Evolutionary conservation across 176 grass and related monocot genomes (phyloP), one percentile per base, ranked within the genome.

Genomic region (Cenchrus fungigraminus): DNA sequence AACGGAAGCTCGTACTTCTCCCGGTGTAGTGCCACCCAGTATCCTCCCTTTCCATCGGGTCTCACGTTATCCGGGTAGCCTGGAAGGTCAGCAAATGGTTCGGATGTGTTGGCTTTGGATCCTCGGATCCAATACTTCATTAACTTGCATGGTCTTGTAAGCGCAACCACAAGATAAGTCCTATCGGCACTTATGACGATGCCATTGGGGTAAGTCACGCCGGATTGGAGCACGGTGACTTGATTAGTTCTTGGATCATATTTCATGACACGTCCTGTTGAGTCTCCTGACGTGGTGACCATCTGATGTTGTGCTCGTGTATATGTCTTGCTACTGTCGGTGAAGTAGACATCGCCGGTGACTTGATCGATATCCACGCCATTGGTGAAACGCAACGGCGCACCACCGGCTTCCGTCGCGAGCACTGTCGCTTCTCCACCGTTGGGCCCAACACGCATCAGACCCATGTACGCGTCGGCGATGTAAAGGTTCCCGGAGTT

Each of bases 21-120:
- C 0, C 17, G 77, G 10, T 75, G 47, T 0, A 90, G 29, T 0
- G 70, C 87, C 0, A 93, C 32, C 91, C 81, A 90, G 2, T 74
- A 88, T 0, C 57, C 88, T 4, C 82, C 82, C 12, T 73, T 82
- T 0, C 44, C 11, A 2, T 72, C 77, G 0, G 66, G 57, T 9
- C 83, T 87, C 10, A 85, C 66, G 8, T 90, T 93, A 10, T 90
- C 77, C 0, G 85, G 85, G 71, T 93, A 90, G 1, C 82, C 85
- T 2, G 82, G 82, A 0, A 93, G 11, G 1, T 93, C 65, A 0
- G 50, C 17, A 16, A 90, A 86, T 0, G 25, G 9, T 22, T 90
- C 59, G 0, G 19, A 79, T 0, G 2, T 44, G 0, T 64, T 42
- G 0, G 59, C 37, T 0, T 44, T 79, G 0, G 77, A 66, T 0